Evolutionary conservation across 1,139 yeast genomes (phyloP).

Genomic region (Kurtzmaniella quercitrusa): DNA sequence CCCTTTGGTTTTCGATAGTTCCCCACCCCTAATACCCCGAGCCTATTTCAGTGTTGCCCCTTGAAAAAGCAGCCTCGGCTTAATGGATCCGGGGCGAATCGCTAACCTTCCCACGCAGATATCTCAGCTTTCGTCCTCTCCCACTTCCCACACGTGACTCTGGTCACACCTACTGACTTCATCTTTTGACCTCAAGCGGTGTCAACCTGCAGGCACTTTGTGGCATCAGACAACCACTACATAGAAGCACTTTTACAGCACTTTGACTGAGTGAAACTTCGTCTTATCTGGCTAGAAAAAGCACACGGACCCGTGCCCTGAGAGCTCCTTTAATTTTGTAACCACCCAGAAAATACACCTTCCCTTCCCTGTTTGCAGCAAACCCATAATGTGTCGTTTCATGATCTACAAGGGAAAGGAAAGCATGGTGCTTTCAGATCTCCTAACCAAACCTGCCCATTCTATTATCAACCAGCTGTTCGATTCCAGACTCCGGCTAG

Average conservation of each 20-base stretch:
- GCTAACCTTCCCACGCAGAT: background rate
- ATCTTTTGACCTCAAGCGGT: background rate
- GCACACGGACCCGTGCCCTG: no score
- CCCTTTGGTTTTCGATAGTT: no score
- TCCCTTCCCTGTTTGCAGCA: no score
- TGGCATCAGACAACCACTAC: background rate
- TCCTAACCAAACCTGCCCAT: slow-evolving; percentile 92
- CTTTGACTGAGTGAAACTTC: no score
- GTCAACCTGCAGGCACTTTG: background rate
- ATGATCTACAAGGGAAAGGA: slow-evolving; percentile 56
- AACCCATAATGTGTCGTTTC: slow-evolving; percentile 44
- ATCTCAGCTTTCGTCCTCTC: no score
- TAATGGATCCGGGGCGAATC: background rate
- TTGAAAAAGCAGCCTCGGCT: background rate
- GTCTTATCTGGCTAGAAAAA: no score
- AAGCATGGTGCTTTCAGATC: slow-evolving; percentile 78
- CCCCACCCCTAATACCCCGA: no score
- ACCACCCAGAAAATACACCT: no score
- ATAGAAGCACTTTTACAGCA: background rate
- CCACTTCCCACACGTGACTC: background rate
- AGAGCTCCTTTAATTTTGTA: no score
- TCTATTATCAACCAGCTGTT: slow-evolving; percentile 95
- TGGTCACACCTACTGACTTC: background rate
- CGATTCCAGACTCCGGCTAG: slow-evolving; percentile 83
- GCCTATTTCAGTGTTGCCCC: no score